Percentiles rank a stretch among this genome's conserved stretches.
phyloP scores from a whole-genome alignment of 768 basidiomycete species.

The Rhodotorula sphaerocarpa region DNA sequence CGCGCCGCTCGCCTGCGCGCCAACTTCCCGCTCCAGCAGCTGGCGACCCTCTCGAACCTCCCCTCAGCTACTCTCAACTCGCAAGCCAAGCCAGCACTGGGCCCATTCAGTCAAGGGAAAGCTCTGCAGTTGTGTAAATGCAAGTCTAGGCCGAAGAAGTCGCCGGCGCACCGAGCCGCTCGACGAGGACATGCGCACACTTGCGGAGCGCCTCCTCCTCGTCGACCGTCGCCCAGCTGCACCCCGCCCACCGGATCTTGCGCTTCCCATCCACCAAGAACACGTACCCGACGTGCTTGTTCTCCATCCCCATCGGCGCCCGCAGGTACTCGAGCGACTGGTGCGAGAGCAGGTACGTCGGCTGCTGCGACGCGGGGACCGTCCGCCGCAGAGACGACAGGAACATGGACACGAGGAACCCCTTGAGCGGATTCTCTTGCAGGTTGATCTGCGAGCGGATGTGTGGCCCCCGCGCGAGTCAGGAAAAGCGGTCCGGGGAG shows the following conservation, averaged over 20 bases:
- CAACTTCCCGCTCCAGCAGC: too few species aligned
- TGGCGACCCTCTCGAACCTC: too few species aligned
- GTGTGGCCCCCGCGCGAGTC: too few species aligned
- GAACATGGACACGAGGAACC: constrained; percentile 78
- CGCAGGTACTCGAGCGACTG: constrained; percentile 80
- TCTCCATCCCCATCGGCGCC: constrained; percentile 75
- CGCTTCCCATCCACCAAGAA: constrained; percentile 78
- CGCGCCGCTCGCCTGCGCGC: too few species aligned
- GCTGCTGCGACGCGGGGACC: constrained; percentile 58
- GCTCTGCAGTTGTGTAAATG: too few species aligned
- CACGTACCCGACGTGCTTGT: constrained; percentile 83
- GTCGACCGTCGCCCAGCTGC: constrained; percentile 68
- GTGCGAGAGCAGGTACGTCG: constrained; percentile 67
- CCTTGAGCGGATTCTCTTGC: constrained; percentile 88
- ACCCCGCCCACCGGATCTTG: constrained; percentile 85
- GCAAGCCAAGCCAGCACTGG: too few species aligned
- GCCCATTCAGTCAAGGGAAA: too few species aligned
- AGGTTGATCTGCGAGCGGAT: constrained; percentile 74
- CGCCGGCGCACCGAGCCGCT: constrained; percentile 27
- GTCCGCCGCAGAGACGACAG: constrained; percentile 60
- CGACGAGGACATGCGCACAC: constrained; percentile 43
- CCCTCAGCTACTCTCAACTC: too few species aligned
- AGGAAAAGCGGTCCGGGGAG: background rate
- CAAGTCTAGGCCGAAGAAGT: background rate
- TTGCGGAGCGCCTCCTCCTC: constrained; percentile 63